Evolutionary conservation across 2,329 filamentous ascomycete species (phyloP).

Genomic region (Curvularia spicifera): DNA sequence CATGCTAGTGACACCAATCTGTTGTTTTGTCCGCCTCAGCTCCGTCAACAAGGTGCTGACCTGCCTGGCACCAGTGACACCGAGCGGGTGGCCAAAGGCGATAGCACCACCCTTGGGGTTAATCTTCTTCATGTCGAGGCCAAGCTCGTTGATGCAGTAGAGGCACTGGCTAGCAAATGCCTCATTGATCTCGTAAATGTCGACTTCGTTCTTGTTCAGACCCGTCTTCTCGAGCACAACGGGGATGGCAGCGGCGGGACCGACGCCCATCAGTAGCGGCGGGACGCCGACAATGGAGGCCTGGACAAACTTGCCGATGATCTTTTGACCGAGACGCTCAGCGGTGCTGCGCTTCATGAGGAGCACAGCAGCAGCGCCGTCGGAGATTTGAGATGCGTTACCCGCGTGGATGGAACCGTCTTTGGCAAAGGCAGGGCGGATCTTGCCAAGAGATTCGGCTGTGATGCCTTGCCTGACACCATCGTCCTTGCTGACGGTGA

Average conservation of each 20-base stretch:
- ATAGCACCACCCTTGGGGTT: constrained; percentile 98
- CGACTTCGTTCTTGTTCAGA: constrained; percentile 82
- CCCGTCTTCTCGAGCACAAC: constrained; percentile 88
- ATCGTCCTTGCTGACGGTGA: constrained; percentile 85
- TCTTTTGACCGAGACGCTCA: constrained; percentile 82
- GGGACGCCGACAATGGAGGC: constrained; percentile 87
- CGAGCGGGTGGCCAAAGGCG: constrained; percentile 92
- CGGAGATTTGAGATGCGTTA: constrained; percentile 91
- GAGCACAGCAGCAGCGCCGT: constrained; percentile 92
- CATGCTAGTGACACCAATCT: constrained; percentile 93
- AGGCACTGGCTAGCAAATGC: constrained; percentile 95
- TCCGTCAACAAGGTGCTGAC: constrained; percentile 92
- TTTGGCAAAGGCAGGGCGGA: constrained; percentile 87
- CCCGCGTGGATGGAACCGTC: constrained; percentile 94
- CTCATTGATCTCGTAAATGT: constrained; percentile 99
- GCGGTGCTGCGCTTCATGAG: constrained; percentile 95
- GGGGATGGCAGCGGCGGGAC: constrained; percentile 94
- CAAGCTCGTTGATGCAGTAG: constrained; percentile 90
- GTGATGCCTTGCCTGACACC: constrained; percentile 87
- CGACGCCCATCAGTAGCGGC: constrained; percentile 93
- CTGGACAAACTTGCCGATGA: constrained; percentile 90
- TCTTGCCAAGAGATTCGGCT: constrained; percentile 85
- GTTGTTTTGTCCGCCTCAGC: constrained; percentile 80
- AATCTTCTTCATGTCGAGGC: constrained; percentile 82
- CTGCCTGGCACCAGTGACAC: constrained; percentile 92